These are phyloP conservation scores for Melanomma pulvis-pyrius DNA, from an alignment of 495 filamentous ascomycete genomes.

Conservation along the genomic window DNA sequence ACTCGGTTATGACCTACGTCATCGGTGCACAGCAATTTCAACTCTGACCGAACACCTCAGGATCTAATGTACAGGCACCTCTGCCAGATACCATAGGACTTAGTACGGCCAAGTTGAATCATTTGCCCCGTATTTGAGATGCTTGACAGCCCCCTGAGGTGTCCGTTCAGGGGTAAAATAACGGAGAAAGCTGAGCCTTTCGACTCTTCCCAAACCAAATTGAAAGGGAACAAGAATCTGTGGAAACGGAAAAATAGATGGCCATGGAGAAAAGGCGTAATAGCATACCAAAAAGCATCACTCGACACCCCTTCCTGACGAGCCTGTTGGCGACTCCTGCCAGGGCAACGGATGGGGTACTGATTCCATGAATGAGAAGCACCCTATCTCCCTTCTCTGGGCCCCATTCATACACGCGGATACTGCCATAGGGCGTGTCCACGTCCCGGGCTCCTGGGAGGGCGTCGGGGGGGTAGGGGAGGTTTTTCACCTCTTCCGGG, in stretches of 20 bases:
- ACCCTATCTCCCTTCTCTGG: conserved; percentile 79
- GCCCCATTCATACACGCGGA: conserved; percentile 88
- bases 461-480: conserved; percentile 74
- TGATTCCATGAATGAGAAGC: conserved; percentile 82
- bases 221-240: neutral
- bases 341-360: conserved; percentile 76
- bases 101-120: no score
- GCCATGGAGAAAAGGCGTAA: conserved; percentile 7
- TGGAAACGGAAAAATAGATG: neutral
- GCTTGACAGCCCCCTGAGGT: neutral
- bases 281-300: conserved; percentile 74
- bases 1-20: no score
- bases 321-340: conserved; percentile 68
- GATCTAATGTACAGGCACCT: no score
- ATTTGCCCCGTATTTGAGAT: no score
- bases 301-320: conserved; percentile 73
- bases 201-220: neutral
- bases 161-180: neutral
- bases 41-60: no score
- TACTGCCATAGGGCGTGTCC: conserved; percentile 73
- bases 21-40: no score
- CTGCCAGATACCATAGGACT: no score
- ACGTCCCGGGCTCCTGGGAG: conserved; percentile 78
- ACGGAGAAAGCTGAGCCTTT: neutral
- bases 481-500: conserved; percentile 49